Evolutionary conservation across 257 asterid species (phyloP).

Genomic region (Capsicum baccatum): DNA sequence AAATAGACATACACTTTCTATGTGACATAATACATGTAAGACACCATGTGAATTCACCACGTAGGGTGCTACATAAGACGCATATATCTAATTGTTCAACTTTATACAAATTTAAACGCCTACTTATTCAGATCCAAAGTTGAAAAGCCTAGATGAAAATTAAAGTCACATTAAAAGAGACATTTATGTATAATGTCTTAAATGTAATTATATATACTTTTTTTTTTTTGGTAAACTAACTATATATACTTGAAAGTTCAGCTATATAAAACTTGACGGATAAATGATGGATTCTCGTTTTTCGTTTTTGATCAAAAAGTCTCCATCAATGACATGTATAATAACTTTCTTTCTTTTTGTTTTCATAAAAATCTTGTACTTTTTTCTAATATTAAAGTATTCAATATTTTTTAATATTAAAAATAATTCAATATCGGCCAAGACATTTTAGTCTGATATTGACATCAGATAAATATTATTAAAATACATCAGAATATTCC

Average conservation of each 20-base stretch:
- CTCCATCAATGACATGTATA: background rate
- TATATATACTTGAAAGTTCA: too few species aligned
- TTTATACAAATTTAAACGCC: too few species aligned
- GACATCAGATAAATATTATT: background rate
- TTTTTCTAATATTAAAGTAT: background rate
- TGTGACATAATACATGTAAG: too few species aligned
- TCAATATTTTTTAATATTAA: background rate
- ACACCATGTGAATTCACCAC: too few species aligned
- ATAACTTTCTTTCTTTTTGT: background rate
- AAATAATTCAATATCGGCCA: background rate
- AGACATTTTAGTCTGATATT: background rate
- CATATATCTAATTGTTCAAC: too few species aligned
- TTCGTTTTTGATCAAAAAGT: background rate
- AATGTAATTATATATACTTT: too few species aligned
- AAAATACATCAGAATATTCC: conserved; percentile 17
- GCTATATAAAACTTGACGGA: background rate
- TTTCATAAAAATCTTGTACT: background rate
- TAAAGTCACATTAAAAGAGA: too few species aligned
- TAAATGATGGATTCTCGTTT: background rate
- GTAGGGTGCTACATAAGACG: too few species aligned
- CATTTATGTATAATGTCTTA: too few species aligned
- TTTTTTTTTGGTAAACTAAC: background rate
- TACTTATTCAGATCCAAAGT: too few species aligned
- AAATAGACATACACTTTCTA: too few species aligned
- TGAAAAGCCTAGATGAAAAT: too few species aligned